phyloP scores from a whole-genome alignment of 2,329 filamentous ascomycete genomes.

The Neoascochyta sp. region DNA sequence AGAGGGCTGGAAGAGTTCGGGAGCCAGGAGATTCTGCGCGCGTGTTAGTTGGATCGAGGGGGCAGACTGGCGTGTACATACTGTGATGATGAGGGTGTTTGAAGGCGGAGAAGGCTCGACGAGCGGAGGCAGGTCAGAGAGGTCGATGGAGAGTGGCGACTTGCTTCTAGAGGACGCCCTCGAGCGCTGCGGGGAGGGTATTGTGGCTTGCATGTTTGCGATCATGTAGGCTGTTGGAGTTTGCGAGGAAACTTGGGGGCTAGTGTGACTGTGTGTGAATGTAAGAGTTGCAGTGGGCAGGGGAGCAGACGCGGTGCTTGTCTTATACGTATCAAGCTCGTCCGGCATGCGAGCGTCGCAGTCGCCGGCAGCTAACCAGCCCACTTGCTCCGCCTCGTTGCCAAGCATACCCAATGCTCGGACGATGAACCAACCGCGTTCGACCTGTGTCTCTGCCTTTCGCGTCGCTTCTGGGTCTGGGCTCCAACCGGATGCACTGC shows the following conservation, averaged over 20 bases:
- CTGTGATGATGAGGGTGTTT: conserved; percentile 79
- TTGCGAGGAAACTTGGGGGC: conserved; percentile 5
- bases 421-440: too few species aligned
- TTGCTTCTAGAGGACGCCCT: conserved; percentile 36
- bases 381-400: conserved; percentile 8
- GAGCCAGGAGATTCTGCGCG: conserved; percentile 61
- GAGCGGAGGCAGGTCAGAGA: conserved; percentile 67
- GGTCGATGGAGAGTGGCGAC: conserved; percentile 64
- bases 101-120: conserved; percentile 69
- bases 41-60: conserved; percentile 14
- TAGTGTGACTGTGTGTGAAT: conserved; percentile 5
- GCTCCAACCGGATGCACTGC: too few species aligned
- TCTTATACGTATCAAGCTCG: conserved; percentile 27
- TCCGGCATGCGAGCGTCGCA: too few species aligned
- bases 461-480: too few species aligned
- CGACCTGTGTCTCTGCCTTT: too few species aligned
- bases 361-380: conserved; percentile 2
- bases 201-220: conserved; percentile 26
- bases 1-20: conserved; percentile 68
- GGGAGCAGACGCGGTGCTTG: conserved; percentile 10
- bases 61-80: conserved; percentile 18
- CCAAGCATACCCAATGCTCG: too few species aligned
- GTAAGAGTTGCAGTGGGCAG: conserved; percentile 11
- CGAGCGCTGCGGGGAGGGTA: conserved; percentile 34
- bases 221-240: conserved; percentile 11